These are phyloP conservation scores for Adansonia grandidieri DNA, from an alignment of 441 rosid genomes.

Conservation along the genomic window DNA sequence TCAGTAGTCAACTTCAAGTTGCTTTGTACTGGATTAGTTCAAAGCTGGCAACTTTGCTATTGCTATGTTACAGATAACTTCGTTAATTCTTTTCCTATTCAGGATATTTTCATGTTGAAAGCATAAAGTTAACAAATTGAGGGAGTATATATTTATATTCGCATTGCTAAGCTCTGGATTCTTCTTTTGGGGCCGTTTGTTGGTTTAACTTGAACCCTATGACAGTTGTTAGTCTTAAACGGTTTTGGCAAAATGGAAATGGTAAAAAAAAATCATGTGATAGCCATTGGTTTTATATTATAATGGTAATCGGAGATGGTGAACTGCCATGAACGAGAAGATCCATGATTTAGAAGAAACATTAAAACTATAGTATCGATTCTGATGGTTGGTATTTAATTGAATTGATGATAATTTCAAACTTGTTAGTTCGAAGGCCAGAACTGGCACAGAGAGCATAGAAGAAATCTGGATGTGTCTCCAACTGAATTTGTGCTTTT, in stretches of 20 bases:
- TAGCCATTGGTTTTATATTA: background rate
- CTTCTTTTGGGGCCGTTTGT: no score
- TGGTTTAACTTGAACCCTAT: no score
- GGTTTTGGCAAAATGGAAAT: background rate
- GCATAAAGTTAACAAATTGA: background rate
- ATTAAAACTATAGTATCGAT: background rate
- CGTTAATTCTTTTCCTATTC: background rate
- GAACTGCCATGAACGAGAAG: background rate
- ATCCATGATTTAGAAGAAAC: background rate
- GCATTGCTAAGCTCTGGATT: background rate
- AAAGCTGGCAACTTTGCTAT: background rate
- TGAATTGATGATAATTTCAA: background rate
- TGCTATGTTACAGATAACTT: background rate
- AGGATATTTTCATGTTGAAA: no score
- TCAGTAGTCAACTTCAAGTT: background rate
- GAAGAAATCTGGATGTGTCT: no score
- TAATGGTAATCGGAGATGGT: background rate
- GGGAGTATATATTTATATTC: background rate
- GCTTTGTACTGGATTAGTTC: background rate
- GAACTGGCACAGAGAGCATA: background rate
- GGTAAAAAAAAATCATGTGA: background rate
- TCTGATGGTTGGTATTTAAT: conserved; percentile 1
- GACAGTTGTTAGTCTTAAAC: background rate
- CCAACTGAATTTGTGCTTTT: no score
- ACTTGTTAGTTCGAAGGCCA: background rate